A percentile compares a stretch with the other conserved stretches of the same genome.
Conservation (phyloP, 2,329 filamentous ascomycete species). For the Aspergillus melleus region DNA sequence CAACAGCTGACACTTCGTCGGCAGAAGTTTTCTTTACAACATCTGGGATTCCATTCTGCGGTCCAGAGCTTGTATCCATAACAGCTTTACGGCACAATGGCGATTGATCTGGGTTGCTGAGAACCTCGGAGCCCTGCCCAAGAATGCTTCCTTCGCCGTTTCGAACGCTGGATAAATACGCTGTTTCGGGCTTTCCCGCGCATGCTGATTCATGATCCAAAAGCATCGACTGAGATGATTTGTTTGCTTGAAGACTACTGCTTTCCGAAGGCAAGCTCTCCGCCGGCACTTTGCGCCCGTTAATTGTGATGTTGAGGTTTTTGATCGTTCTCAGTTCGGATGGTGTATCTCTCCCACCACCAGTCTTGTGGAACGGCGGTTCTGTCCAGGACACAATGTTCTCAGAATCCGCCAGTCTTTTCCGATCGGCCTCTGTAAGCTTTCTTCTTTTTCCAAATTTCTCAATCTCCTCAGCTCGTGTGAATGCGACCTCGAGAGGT, state of each 20-base stretch:
- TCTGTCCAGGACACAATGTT: slow-evolving; percentile 1
- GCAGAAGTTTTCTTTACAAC: neutral
- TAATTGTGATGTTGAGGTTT: slow-evolving; percentile 24
- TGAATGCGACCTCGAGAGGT: slow-evolving; percentile 35
- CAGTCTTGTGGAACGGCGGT: slow-evolving; percentile 3
- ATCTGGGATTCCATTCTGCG: neutral
- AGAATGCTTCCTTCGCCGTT: neutral
- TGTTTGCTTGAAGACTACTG: slow-evolving; percentile 8
- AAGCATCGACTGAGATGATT: slow-evolving; percentile 37
- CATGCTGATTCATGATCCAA: slow-evolving; percentile 25
- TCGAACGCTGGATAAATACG: neutral
- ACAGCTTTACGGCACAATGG: neutral
- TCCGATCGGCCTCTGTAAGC: slow-evolving; percentile 32
- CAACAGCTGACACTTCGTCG: neutral
- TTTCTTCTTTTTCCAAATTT: slow-evolving; percentile 38
- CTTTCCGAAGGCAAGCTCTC: neutral
- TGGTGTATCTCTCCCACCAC: slow-evolving; percentile 1
- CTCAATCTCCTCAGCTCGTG: slow-evolving; percentile 28
- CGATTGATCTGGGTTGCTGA: neutral
- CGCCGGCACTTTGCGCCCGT: slow-evolving; percentile 19
- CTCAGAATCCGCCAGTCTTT: slow-evolving; percentile 20
- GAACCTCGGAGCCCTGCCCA: no score
- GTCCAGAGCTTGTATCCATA: neutral
- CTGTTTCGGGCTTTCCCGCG: neutral
- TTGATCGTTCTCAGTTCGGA: slow-evolving; percentile 9